A percentile compares a stretch with the other conserved stretches of the same genome.
Evolutionary conservation across 75 land plant species (phyloP).

Genomic region (Cunninghamia lanceolata): DNA sequence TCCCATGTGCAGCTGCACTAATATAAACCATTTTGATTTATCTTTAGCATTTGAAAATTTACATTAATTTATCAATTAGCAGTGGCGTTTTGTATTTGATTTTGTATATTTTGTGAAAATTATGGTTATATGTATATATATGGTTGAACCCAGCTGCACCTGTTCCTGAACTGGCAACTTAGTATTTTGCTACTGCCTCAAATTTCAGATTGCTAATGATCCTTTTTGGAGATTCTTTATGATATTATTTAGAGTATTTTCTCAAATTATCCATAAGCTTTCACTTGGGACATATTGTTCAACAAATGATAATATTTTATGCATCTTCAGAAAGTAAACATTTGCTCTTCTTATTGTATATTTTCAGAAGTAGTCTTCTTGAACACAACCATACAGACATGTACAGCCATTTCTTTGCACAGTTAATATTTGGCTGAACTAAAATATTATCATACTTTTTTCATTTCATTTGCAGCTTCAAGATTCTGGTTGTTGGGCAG

Average conservation of each 20-base stretch:
- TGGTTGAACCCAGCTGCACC: too few species aligned
- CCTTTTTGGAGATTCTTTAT: neutral
- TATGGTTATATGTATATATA: too few species aligned
- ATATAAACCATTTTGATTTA: too few species aligned
- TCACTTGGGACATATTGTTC: neutral
- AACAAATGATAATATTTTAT: neutral
- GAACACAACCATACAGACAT: neutral
- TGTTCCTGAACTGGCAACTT: too few species aligned
- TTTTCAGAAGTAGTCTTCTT: neutral
- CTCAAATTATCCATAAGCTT: neutral
- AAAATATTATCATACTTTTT: neutral
- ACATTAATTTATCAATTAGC: too few species aligned
- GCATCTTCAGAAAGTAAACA: neutral
- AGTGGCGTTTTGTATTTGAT: too few species aligned
- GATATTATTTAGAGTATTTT: neutral
- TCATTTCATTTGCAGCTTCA: slow-evolving; percentile 67
- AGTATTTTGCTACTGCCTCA: too few species aligned
- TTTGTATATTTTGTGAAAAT: too few species aligned
- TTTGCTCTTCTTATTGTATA: neutral
- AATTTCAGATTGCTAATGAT: neutral
- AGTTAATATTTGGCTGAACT: neutral
- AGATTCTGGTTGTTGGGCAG: slow-evolving; percentile 99
- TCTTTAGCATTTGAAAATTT: too few species aligned
- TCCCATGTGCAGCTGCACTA: too few species aligned
- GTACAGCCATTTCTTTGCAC: neutral